phyloP scores from a whole-genome alignment of 139 green algal species.

The Micromonas pusilla region DNA sequence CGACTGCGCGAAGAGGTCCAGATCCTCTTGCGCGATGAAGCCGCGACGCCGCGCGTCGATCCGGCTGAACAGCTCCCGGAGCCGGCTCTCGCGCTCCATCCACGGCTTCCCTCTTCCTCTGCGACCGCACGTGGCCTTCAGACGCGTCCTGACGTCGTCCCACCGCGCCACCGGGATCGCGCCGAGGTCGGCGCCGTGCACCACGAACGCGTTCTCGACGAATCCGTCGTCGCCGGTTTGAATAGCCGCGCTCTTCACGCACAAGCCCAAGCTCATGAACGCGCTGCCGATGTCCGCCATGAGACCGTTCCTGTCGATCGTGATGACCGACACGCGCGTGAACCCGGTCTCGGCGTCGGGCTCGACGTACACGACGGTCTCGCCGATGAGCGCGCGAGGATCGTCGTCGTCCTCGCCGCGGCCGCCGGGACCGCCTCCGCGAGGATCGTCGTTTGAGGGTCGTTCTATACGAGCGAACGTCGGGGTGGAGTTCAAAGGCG shows the following conservation, averaged over 20 bases:
- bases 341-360: conserved; percentile 2
- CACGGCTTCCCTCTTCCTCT: not conserved
- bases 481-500: no score
- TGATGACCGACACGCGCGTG: not conserved
- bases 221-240: not conserved
- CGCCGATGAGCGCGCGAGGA: no score
- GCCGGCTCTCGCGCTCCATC: not conserved
- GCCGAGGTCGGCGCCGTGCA: not conserved
- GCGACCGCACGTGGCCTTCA: not conserved
- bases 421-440: no score
- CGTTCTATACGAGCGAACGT: no score
- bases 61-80: conserved; percentile 12
- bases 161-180: not conserved
- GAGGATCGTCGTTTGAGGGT: no score
- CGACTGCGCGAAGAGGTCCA: conserved; percentile 3
- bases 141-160: not conserved
- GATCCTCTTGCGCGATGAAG: not conserved
- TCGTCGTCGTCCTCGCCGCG: no score
- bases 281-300: conserved; percentile 19
- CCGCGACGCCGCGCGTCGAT: not conserved
- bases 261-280: not conserved
- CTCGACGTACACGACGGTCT: not conserved
- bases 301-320: not conserved
- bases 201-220: conserved; percentile 12
- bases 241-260: not conserved